These are phyloP conservation scores for Gossypium gossypioides DNA, from an alignment of 441 rosid species.

Conservation along the genomic window DNA sequence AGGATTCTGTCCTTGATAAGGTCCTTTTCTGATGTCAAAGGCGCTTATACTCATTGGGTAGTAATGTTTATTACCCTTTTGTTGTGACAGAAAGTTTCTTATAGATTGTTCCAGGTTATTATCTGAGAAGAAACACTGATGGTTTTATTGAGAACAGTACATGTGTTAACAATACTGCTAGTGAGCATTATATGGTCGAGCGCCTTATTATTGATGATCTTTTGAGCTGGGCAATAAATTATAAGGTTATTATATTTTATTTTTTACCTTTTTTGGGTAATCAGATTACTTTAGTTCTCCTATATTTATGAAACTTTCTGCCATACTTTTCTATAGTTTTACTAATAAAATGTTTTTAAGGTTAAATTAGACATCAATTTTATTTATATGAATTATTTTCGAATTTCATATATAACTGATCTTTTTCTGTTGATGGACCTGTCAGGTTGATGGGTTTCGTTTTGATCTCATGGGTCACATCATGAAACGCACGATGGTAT, in stretches of 20 bases:
- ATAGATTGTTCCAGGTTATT: slow-evolving; percentile 96
- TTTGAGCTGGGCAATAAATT: slow-evolving; percentile 70
- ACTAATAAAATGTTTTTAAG: background rate
- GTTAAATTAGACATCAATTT: background rate
- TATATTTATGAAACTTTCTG: background rate
- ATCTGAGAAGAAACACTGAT: slow-evolving; percentile 77
- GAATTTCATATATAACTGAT: background rate
- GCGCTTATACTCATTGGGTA: background rate
- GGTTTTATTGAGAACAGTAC: slow-evolving; percentile 82
- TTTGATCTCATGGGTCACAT: slow-evolving; percentile 97
- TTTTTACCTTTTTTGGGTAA: background rate
- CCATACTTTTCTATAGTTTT: background rate
- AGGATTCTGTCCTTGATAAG: slow-evolving; percentile 88
- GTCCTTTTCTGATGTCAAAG: slow-evolving; percentile 23
- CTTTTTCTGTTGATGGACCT: slow-evolving; percentile 21
- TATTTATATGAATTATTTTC: slow-evolving; percentile 13
- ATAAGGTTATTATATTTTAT: slow-evolving; percentile 57
- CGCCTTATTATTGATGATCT: slow-evolving; percentile 84
- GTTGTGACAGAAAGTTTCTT: slow-evolving; percentile 7
- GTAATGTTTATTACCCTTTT: background rate
- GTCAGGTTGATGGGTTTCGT: slow-evolving; percentile 90
- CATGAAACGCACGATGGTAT: slow-evolving; percentile 84
- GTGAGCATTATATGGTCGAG: slow-evolving; percentile 95
- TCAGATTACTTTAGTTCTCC: background rate
- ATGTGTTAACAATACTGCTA: slow-evolving; percentile 87